Percentiles rank a stretch among this genome's conserved stretches.
Conservation (phyloP, 805 yeast species). For the Candida coleopterorum region DNA sequence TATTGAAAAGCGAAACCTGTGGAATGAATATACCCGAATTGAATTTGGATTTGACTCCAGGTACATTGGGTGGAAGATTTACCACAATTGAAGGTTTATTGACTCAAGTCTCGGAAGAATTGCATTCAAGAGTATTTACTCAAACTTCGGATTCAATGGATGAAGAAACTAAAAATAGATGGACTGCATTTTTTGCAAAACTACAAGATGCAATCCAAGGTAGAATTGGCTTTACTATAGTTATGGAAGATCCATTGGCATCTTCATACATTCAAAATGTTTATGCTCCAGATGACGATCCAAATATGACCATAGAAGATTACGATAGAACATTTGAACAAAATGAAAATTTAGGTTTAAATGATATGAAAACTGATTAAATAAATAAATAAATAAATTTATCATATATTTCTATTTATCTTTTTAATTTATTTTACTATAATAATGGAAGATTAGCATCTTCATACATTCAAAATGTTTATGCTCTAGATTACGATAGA, state of each 20-base stretch:
- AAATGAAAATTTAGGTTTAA: conserved; percentile 87
- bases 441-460: conserved; percentile 89
- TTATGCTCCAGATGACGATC: conserved; percentile 98
- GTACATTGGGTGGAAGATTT: conserved; percentile 96
- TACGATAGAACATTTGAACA: conserved; percentile 84
- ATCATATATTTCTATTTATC: background rate
- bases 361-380: conserved; percentile 40
- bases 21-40: conserved; percentile 82
- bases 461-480: conserved; percentile 94
- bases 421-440: conserved; percentile 54
- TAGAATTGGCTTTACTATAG: conserved; percentile 71
- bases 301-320: conserved; percentile 89
- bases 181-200: conserved; percentile 74
- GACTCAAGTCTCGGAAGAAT: conserved; percentile 84
- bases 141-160: conserved; percentile 93
- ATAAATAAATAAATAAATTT: background rate
- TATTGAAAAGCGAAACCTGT: conserved; percentile 92
- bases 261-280: conserved; percentile 94
- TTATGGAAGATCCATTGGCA: conserved; percentile 93
- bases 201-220: conserved; percentile 81
- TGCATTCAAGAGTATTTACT: conserved; percentile 76
- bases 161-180: conserved; percentile 64
- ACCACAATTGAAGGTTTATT: conserved; percentile 94
- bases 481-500: conserved; percentile 96
- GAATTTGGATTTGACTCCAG: conserved; percentile 85